Base-by-base conservation (phyloP, 768 basidiomycete genomes). In the Lactarius hatsudake region DNA sequence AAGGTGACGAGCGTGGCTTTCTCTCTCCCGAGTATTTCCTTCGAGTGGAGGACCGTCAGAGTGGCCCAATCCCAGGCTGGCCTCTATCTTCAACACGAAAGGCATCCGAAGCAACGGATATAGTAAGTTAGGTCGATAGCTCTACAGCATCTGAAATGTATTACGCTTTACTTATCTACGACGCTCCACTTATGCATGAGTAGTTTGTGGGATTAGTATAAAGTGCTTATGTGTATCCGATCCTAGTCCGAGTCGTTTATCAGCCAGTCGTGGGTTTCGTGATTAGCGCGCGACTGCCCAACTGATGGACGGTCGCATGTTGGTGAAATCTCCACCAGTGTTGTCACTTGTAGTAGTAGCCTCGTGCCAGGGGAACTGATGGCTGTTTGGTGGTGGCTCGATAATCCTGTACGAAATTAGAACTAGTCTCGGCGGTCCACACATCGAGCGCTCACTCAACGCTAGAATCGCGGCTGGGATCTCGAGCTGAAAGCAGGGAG, bases 1-100 rank as follows among this genome's bases (percentile, higher is more conserved):
- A 86, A 59, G 96, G 96, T 0, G 80, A 93, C 66, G 80, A 80
- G 51, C 72, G 74, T 3, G 94, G 94, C 0, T 80, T 85, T 63
- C 73, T 96, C 15, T 72, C 77, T 1, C 81, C 86, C 4, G 77
- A 84, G 30, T 91, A 86, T 73, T 98, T 97, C 77, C 70, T 78
- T 20, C 81, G 84, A 18, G 94, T 94, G 1, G 88, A 90, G 70
- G 81, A 83, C 66, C 74, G 77, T 3, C 77, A 81, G 34, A 74
- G 79, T 34, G 53, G 67, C 18, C 58, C 73, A 10, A 56, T 78
- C 6, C 60, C 69, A 1, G 75, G 72, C 20, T 78, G 76, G 75
- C 59, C 68, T 17, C 7, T 54, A n/a, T 45, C 38, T 10, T 63
- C 62, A 17, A 28, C 53, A 48, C 42, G 30, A 30, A 36, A 8